phyloP scores from a whole-genome alignment of 1,284 basidiomycete genomes.

The Sanguinoderma infundibulare region DNA sequence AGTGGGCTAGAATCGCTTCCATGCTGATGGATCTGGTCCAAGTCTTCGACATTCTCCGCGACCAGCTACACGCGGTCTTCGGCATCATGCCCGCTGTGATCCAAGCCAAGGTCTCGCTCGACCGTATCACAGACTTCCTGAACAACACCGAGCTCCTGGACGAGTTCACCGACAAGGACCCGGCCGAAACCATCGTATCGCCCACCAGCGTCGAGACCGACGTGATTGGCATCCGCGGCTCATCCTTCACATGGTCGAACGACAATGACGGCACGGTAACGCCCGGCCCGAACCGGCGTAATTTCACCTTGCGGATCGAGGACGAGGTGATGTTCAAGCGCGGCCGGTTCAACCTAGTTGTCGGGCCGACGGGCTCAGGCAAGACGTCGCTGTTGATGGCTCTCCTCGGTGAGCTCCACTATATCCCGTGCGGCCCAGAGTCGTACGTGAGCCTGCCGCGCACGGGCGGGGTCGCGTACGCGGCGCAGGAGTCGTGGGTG shows the following conservation, averaged over 20 bases:
- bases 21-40: not conserved
- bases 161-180: slow-evolving; percentile 40
- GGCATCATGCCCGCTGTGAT: slow-evolving; percentile 38
- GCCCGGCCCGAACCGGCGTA: slow-evolving; percentile 36
- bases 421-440: slow-evolving; percentile 52
- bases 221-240: slow-evolving; percentile 44
- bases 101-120: slow-evolving; percentile 52
- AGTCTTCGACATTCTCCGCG: slow-evolving; percentile 25
- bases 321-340: slow-evolving; percentile 61
- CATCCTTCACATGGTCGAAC: slow-evolving; percentile 46
- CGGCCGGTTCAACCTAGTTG: slow-evolving; percentile 62
- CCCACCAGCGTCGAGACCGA: slow-evolving; percentile 29
- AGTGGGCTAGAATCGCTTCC: not conserved
- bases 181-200: slow-evolving; percentile 9
- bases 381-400: slow-evolving; percentile 60
- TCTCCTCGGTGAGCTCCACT: slow-evolving; percentile 66
- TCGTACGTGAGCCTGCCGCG: slow-evolving; percentile 73
- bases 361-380: slow-evolving; percentile 64
- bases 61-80: slow-evolving; percentile 37
- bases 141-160: slow-evolving; percentile 55
- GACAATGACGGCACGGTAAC: slow-evolving; percentile 37
- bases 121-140: slow-evolving; percentile 53
- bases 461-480: slow-evolving; percentile 68
- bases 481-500: slow-evolving; percentile 78
- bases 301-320: slow-evolving; percentile 55